Evolutionary conservation across 106 monocot species (phyloP).

Genomic region (Triglochin maritima): DNA sequence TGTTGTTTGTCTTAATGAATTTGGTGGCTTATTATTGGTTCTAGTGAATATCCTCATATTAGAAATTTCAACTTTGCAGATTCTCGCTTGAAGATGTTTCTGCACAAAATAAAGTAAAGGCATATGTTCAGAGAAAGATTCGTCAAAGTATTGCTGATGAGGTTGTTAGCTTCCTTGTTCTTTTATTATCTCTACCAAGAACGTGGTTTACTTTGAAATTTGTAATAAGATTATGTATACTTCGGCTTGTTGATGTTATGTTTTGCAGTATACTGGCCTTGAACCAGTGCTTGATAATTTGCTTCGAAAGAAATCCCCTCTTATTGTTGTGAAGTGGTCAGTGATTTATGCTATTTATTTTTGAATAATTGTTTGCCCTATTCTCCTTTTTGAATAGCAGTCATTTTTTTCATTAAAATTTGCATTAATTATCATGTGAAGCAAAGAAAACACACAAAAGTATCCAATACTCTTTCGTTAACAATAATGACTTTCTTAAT

Average conservation of each 20-base stretch:
- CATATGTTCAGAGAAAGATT: slow-evolving; percentile 29
- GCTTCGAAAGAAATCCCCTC: slow-evolving; percentile 83
- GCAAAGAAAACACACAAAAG: no score
- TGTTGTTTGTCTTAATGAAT: no score
- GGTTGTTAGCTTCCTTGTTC: slow-evolving; percentile 6
- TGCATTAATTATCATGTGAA: no score
- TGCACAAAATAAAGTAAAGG: slow-evolving; percentile 34
- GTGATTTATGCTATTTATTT: neutral
- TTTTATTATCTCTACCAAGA: neutral
- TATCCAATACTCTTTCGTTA: no score
- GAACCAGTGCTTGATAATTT: slow-evolving; percentile 81
- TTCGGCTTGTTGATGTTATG: neutral
- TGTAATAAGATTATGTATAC: no score
- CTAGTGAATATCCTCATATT: neutral
- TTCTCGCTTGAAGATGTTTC: slow-evolving; percentile 28
- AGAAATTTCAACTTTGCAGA: slow-evolving; percentile 11
- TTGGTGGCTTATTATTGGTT: no score
- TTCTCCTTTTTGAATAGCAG: no score
- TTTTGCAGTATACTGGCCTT: slow-evolving; percentile 75
- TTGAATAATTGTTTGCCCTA: no score
- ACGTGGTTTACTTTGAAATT: no score
- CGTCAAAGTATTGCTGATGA: slow-evolving; percentile 32
- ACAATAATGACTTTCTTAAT: no score
- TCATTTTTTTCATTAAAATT: no score
- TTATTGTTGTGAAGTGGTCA: slow-evolving; percentile 92